Evolutionary conservation across 2,329 filamentous ascomycete species (phyloP).

Genomic region (Sordariomycetes sp.): DNA sequence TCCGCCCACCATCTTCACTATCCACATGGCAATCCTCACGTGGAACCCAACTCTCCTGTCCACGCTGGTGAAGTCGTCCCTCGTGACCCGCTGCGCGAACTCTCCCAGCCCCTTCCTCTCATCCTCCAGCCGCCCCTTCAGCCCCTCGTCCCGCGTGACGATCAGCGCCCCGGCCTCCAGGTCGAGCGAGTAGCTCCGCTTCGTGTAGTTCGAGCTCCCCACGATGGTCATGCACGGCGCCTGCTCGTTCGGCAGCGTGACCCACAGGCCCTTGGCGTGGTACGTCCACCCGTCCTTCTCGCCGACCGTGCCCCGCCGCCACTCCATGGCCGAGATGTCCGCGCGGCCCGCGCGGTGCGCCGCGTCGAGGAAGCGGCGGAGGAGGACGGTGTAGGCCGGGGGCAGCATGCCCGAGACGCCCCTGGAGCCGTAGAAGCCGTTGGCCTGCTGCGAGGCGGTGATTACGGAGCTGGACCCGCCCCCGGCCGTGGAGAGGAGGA

Average conservation of each 20-base stretch:
- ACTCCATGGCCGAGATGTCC: constrained; percentile 71
- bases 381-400: constrained; percentile 82
- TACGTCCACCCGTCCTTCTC: constrained; percentile 89
- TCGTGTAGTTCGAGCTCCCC: constrained; percentile 92
- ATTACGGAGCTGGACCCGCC: constrained; percentile 65
- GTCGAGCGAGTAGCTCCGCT: constrained; percentile 84
- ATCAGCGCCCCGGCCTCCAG: constrained; percentile 83
- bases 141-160: constrained; percentile 62
- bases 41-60: constrained; percentile 79
- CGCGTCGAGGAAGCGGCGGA: constrained; percentile 64
- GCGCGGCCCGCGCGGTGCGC: constrained; percentile 34
- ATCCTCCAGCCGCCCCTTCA: constrained; percentile 64
- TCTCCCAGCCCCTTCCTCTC: constrained; percentile 76
- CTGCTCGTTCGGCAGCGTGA: constrained; percentile 57
- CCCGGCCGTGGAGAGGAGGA: constrained; percentile 62
- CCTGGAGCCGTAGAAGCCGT: constrained; percentile 84
- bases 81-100: constrained; percentile 55
- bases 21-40: constrained; percentile 87
- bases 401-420: constrained; percentile 87
- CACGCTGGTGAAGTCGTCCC: constrained; percentile 68
- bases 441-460: constrained; percentile 85
- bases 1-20: constrained; percentile 75
- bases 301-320: constrained; percentile 72
- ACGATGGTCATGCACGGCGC: constrained; percentile 72
- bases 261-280: constrained; percentile 93